These are phyloP conservation scores for Cyberlindnera xylosilytica DNA, from an alignment of 805 yeast genomes.

Conservation along the genomic window DNA sequence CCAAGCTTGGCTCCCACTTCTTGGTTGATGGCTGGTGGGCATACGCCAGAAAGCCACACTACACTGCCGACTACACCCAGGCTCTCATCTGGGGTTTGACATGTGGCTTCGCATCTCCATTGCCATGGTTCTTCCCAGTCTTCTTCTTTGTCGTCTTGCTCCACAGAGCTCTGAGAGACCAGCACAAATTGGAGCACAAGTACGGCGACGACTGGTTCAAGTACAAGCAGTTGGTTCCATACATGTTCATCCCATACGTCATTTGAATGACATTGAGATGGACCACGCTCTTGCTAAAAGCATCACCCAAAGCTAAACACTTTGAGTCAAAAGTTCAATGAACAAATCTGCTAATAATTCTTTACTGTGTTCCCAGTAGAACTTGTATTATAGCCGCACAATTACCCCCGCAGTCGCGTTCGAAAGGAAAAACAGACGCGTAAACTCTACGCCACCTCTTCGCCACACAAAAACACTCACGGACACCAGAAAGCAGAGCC, in stretches of 20 bases:
- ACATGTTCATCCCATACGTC: conserved; percentile 84
- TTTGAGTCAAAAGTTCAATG: too few relatives aligned
- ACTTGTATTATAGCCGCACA: too few relatives aligned
- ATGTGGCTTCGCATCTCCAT: conserved; percentile 83
- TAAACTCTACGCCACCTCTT: too few relatives aligned
- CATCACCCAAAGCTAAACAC: too few relatives aligned
- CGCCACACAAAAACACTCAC: too few relatives aligned
- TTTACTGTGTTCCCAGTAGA: too few relatives aligned
- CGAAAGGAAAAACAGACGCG: background rate
- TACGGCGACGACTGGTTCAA: conserved; percentile 94
- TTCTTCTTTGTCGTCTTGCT: conserved; percentile 84
- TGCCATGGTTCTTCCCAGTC: conserved; percentile 95
- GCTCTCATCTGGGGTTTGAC: conserved; percentile 87
- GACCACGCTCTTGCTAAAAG: too few relatives aligned
- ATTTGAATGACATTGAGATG: conserved; percentile 41
- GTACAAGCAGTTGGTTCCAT: conserved; percentile 86
- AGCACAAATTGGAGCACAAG: conserved; percentile 76
- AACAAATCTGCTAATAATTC: too few relatives aligned
- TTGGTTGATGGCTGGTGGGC: conserved; percentile 93
- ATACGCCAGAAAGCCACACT: conserved; percentile 90
- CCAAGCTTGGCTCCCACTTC: conserved; percentile 80
- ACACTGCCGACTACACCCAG: conserved; percentile 91
- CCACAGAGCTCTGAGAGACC: conserved; percentile 89
- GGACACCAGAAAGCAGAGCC: too few relatives aligned
- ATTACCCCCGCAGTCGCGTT: too few relatives aligned